These are phyloP conservation scores for Fraxinus velutina DNA, from an alignment of 305 asterid genomes.

Conservation along the genomic window DNA sequence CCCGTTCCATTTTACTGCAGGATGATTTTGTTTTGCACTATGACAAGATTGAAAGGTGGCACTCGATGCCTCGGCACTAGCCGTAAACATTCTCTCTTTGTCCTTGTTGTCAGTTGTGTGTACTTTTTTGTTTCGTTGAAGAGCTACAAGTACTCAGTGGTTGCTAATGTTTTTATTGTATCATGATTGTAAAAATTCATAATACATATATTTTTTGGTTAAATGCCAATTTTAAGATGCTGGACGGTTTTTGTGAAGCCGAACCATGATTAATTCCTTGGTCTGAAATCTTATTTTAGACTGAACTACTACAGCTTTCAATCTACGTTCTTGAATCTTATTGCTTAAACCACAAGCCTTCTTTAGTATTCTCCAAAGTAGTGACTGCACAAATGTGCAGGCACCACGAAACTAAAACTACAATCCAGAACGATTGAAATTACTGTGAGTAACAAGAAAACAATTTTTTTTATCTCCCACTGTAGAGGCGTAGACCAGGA, in stretches of 20 bases:
- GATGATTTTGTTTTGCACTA: conserved; percentile 71
- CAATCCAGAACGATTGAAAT: too few relatives aligned
- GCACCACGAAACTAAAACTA: too few relatives aligned
- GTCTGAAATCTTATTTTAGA: too few relatives aligned
- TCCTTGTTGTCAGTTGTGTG: neutral
- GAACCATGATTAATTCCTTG: too few relatives aligned
- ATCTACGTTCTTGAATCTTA: too few relatives aligned
- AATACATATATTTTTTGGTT: neutral
- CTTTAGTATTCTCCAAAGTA: too few relatives aligned
- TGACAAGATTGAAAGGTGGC: conserved; percentile 70
- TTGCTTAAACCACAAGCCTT: too few relatives aligned
- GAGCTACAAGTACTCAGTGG: neutral
- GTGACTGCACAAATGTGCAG: too few relatives aligned
- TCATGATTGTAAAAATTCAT: neutral
- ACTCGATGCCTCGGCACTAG: conserved; percentile 36
- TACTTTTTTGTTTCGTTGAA: neutral
- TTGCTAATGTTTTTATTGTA: neutral
- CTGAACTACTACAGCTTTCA: too few relatives aligned
- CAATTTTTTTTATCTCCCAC: too few relatives aligned
- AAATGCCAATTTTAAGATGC: neutral
- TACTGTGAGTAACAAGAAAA: too few relatives aligned
- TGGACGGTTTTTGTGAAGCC: neutral
- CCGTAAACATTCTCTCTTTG: neutral
- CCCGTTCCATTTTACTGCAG: conserved; percentile 34
- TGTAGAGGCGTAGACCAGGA: too few relatives aligned